Conservation (phyloP, 495 filamentous ascomycete genomes). For the Saxophila tyrrhenica region DNA sequence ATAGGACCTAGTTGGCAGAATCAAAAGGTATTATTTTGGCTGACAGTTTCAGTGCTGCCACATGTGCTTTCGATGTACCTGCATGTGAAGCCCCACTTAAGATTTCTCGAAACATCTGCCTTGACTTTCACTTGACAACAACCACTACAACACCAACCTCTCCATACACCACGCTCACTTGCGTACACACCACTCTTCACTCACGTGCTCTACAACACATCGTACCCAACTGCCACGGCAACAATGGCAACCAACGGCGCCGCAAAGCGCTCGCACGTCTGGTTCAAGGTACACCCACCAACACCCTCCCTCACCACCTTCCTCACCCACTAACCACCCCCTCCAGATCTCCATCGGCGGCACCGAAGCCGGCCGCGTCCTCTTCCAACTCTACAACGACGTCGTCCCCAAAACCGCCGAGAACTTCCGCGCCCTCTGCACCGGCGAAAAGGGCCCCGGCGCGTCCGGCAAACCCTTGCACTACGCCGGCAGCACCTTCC, state of each 20-base stretch:
- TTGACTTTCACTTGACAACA: neutral
- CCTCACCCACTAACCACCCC: neutral
- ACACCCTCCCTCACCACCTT: neutral
- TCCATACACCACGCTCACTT: neutral
- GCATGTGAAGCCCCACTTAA: neutral
- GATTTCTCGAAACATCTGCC: neutral
- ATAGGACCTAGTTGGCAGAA: too few relatives aligned
- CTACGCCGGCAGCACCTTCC: constrained; percentile 86
- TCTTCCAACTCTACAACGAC: constrained; percentile 24
- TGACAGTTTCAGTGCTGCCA: too few relatives aligned
- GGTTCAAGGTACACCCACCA: constrained; percentile 11
- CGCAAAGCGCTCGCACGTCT: constrained; percentile 17
- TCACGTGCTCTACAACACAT: neutral
- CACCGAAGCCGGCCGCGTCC: constrained; percentile 10
- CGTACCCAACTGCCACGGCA: neutral
- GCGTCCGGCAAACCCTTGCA: constrained; percentile 75
- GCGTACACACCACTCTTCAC: neutral
- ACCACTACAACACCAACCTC: neutral
- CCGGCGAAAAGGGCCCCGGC: constrained; percentile 74
- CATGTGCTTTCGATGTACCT: too few relatives aligned
- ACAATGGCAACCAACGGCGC: constrained; percentile 10
- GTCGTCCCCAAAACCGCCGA: constrained; percentile 87
- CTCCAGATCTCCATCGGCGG: constrained; percentile 14
- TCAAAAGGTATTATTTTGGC: too few relatives aligned
- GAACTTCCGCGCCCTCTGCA: constrained; percentile 96